phyloP scores from a whole-genome alignment of 495 filamentous ascomycete genomes.

The Talaromyces thailandensis region DNA sequence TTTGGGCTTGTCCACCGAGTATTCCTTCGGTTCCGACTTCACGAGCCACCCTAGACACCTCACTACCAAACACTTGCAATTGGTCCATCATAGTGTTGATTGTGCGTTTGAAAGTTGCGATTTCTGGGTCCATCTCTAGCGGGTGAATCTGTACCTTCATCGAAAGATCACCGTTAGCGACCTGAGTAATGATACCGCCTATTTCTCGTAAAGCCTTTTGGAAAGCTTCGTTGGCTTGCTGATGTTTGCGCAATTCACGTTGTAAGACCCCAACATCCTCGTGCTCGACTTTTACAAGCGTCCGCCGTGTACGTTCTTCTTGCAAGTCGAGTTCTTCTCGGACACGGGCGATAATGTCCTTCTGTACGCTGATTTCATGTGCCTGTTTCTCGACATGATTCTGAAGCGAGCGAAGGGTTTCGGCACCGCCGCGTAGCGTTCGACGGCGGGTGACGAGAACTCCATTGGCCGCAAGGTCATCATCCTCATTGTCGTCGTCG shows the following conservation, averaged over 20 bases:
- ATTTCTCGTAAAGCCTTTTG: conserved; percentile 96
- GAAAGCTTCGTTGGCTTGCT: conserved; percentile 97
- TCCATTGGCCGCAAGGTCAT: conserved; percentile 32
- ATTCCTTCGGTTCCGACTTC: conserved; percentile 97
- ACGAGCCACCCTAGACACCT: conserved; percentile 91
- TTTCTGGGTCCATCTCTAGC: conserved; percentile 97
- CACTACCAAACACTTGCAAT: conserved; percentile 91
- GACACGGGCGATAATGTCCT: conserved; percentile 59
- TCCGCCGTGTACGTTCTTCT: conserved; percentile 48
- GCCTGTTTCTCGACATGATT: conserved; percentile 74
- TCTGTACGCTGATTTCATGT: conserved; percentile 65
- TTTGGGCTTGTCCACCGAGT: conserved; percentile 92
- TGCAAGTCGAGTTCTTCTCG: conserved; percentile 57
- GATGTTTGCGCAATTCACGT: conserved; percentile 88
- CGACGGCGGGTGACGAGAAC: conserved; percentile 34
- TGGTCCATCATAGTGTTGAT: conserved; percentile 99
- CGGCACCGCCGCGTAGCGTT: conserved; percentile 19
- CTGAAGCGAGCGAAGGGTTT: conserved; percentile 39
- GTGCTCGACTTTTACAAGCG: conserved; percentile 48
- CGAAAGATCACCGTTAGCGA: conserved; percentile 90
- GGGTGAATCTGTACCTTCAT: conserved; percentile 97
- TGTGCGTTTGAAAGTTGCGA: conserved; percentile 96
- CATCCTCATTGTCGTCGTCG: conserved; percentile 20
- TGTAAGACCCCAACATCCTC: conserved; percentile 65
- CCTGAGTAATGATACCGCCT: conserved; percentile 90